Evolutionary conservation across 169 alveolate genomes (phyloP), one percentile per base, ranked within the genome.

Genomic region (Plasmodium gaboni): DNA sequence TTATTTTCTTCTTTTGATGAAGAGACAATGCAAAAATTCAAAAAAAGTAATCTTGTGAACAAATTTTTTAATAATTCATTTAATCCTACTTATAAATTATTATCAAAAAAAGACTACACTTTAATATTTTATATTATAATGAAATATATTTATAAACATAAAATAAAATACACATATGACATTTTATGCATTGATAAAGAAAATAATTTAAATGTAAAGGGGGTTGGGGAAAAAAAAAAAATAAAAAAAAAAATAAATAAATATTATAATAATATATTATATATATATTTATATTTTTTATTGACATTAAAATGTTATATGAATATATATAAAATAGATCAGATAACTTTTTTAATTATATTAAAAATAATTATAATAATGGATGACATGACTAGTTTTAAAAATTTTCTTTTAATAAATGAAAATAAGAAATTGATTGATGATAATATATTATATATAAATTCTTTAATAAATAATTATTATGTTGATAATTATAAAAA

Each of bases 41-140:
- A 50, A 42, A 60, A 53, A 7, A 71, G 87, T 70, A 22, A 15
- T 28, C 59, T 71, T 60, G n/a, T 70, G 50, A 86, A 86, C 5
- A 19, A 22, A 12, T 86, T 86, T 50, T 86, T 86, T 24, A 13
- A 2, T 13, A 63, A 71, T 22, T 1, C 24, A 51, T 1, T 4
- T 32, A 32, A 32, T 32, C 9, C 44, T 32, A 71, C 72, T 46
- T 71, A 86, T 64, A 70, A 60, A 12, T 22, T 28, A 13, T 22
- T 86, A 26, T 57, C 57, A 46, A 26, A 86, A 48, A 61, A 70
- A 46, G 92, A 86, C 9, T 86, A 86, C 55, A 86, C 87, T 22
- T 73, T 69, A 60, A 69, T 86, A 60, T 86, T 86, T 60, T 44
- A 86, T 60, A 28, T 50, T 2, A 17, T 86, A 50, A 86, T 86